phyloP scores from a whole-genome alignment of 148 eudicot species.

The Rhododendron ovatum region DNA sequence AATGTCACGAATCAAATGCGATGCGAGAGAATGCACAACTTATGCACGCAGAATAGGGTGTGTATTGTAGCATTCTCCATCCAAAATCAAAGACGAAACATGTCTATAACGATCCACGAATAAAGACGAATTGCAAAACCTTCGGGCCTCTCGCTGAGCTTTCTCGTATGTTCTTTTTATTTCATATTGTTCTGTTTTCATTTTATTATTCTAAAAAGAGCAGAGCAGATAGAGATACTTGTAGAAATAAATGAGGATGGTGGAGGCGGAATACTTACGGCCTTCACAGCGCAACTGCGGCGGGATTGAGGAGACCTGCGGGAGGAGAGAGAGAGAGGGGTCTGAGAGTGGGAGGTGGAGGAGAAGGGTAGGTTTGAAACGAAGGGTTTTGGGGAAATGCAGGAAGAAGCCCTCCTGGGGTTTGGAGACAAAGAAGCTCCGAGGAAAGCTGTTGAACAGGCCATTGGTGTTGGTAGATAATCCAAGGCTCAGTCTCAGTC shows the following conservation, averaged over 20 bases:
- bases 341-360: conserved; percentile 30
- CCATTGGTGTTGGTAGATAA: conserved; percentile 13
- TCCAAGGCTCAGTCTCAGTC: neutral
- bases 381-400: conserved; percentile 19
- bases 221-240: neutral
- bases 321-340: conserved; percentile 35
- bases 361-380: conserved; percentile 12
- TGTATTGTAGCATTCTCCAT: neutral
- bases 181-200: too few species aligned
- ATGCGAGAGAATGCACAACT: neutral
- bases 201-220: too few species aligned
- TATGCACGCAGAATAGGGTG: neutral
- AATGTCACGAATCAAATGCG: neutral
- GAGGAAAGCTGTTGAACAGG: conserved; percentile 40
- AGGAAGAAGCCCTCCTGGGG: conserved; percentile 20
- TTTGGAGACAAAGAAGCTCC: conserved; percentile 30
- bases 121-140: too few species aligned
- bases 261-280: conserved; percentile 32
- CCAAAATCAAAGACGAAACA: neutral
- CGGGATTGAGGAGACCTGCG: conserved; percentile 27
- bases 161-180: too few species aligned
- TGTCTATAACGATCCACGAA: neutral
- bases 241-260: neutral
- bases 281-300: conserved; percentile 43
- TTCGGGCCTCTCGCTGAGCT: too few species aligned